Conservation (phyloP, 441 rosid genomes). For the Eruca vesicaria region DNA sequence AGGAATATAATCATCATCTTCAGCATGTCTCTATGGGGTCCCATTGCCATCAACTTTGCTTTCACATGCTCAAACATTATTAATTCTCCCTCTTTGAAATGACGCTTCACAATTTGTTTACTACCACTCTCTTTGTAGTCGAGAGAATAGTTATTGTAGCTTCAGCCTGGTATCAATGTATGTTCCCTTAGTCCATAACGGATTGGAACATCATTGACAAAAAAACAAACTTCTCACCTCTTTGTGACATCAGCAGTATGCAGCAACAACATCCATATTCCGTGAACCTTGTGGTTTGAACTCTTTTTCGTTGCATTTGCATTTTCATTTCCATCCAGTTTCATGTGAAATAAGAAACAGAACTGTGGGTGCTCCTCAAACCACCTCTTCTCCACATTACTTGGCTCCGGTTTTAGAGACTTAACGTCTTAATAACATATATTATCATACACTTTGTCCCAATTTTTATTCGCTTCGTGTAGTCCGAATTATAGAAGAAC, state of each 20-base stretch:
- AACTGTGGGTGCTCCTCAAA: background rate
- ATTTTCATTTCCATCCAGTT: too few species aligned
- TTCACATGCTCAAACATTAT: background rate
- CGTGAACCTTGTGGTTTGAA: background rate
- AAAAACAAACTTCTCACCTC: background rate
- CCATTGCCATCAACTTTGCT: too few species aligned
- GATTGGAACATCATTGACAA: background rate
- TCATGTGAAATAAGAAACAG: background rate
- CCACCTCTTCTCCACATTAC: background rate
- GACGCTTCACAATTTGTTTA: too few species aligned
- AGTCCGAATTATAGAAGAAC: too few species aligned
- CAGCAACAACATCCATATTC: background rate
- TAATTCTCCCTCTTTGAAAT: background rate
- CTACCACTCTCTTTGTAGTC: background rate
- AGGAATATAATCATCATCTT: too few species aligned
- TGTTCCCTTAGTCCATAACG: background rate
- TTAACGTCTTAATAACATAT: too few species aligned
- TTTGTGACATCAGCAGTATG: background rate
- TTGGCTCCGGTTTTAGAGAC: background rate
- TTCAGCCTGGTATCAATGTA: background rate
- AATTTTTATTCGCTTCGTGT: too few species aligned
- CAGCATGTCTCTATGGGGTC: background rate
- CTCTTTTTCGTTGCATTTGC: too few species aligned
- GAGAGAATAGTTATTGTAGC: background rate
- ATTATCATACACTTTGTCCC: too few species aligned